A percentile compares a stretch with the other conserved stretches of the same genome.
phyloP scores from a whole-genome alignment of 179 eudicot genomes.

The Vitellaria paradoxa region DNA sequence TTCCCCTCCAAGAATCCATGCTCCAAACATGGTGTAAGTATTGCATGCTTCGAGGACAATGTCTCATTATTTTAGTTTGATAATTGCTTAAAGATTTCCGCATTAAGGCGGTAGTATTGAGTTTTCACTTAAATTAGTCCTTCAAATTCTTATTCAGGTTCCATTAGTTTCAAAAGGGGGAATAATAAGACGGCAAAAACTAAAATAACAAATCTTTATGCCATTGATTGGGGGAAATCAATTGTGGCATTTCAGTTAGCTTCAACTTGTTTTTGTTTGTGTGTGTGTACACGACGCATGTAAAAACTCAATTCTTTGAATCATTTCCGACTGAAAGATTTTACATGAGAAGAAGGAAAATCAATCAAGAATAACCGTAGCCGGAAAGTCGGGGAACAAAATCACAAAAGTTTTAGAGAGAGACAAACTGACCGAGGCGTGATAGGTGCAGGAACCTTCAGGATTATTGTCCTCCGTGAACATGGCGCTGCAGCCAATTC shows the following conservation, averaged over 20 bases:
- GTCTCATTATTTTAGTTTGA: not conserved
- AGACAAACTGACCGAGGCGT: constrained; percentile 46
- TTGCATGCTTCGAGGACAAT: not conserved
- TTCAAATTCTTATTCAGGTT: not conserved
- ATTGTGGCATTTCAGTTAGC: too few species aligned
- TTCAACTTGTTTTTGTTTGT: too few species aligned
- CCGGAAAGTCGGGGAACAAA: not conserved
- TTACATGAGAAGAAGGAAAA: not conserved
- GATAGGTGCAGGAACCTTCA: constrained; percentile 75
- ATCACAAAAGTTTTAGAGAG: not conserved
- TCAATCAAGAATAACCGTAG: not conserved
- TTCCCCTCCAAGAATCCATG: not conserved
- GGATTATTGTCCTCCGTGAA: constrained; percentile 79
- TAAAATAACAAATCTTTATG: not conserved
- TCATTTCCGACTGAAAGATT: too few species aligned
- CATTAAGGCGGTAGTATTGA: too few species aligned
- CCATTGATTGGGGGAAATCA: too few species aligned
- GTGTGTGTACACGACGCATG: too few species aligned
- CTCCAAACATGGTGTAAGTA: not conserved
- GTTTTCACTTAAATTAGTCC: too few species aligned
- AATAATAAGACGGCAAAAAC: not conserved
- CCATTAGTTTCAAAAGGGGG: not conserved
- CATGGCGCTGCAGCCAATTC: constrained; percentile 85
- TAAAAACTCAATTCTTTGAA: too few species aligned
- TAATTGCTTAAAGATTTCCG: not conserved